Percentiles rank a stretch among this genome's conserved stretches.
phyloP scores from a whole-genome alignment of 176 grass and related monocot species.

The Tillandsia fasciculata region DNA sequence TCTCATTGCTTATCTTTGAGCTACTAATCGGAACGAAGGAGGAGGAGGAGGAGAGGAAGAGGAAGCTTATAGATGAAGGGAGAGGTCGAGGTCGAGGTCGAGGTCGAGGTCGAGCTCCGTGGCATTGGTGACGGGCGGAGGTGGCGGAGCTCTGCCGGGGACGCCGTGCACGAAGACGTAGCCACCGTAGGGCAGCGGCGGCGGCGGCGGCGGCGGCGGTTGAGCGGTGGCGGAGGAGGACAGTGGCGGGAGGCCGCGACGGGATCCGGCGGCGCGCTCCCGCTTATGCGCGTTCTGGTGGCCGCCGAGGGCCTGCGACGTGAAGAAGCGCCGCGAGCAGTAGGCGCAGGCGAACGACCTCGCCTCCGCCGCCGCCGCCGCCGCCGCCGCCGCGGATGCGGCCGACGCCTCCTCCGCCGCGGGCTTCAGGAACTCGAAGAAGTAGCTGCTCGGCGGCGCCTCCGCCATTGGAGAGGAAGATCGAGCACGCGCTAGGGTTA shows the following conservation, averaged over 20 bases:
- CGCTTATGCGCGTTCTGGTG: slow-evolving; percentile 50
- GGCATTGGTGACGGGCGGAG: background rate
- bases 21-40: background rate
- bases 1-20: background rate
- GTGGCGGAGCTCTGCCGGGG: background rate
- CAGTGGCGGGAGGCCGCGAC: background rate
- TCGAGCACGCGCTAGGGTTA: background rate
- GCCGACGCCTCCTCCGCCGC: background rate
- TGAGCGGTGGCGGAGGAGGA: background rate
- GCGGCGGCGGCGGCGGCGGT: background rate
- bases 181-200: background rate
- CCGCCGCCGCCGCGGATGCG: background rate
- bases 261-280: slow-evolving; percentile 20
- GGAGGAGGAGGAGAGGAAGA: too few relatives aligned
- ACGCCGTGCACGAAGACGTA: background rate
- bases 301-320: slow-evolving; percentile 41
- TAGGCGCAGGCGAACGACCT: slow-evolving; percentile 29
- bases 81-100: slow-evolving; percentile 3
- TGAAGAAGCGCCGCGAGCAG: slow-evolving; percentile 31
- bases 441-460: slow-evolving; percentile 7
- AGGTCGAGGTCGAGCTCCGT: background rate
- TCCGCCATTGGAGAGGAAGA: slow-evolving; percentile 19
- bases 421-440: slow-evolving; percentile 27
- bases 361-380: slow-evolving; percentile 3
- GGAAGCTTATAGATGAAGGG: slow-evolving; percentile 1